Conservation (phyloP, 2,329 filamentous ascomycete genomes). For the Plenodomus biglobosus region DNA sequence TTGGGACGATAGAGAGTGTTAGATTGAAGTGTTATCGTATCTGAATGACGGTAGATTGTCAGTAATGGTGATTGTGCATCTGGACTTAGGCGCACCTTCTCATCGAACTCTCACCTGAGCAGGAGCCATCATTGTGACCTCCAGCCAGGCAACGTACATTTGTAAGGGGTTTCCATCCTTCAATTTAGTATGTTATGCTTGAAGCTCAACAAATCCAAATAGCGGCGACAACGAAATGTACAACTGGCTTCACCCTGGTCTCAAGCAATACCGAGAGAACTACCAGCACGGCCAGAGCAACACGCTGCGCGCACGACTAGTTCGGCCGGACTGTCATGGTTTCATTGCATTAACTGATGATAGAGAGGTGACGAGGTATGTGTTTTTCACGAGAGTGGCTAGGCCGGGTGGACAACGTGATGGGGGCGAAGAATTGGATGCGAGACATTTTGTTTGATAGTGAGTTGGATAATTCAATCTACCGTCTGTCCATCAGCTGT, state of each 20-base stretch:
- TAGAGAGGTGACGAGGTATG: slow-evolving; percentile 16
- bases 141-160: too few relatives aligned
- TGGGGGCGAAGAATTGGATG: background rate
- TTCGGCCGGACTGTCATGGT: slow-evolving; percentile 13
- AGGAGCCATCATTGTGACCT: too few relatives aligned
- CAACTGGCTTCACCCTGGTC: slow-evolving; percentile 17
- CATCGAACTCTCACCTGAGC: too few relatives aligned
- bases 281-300: slow-evolving; percentile 13
- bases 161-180: too few relatives aligned
- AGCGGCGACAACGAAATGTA: slow-evolving; percentile 23
- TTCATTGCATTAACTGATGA: slow-evolving; percentile 18
- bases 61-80: too few relatives aligned
- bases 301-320: slow-evolving; percentile 17
- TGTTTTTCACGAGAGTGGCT: slow-evolving; percentile 15
- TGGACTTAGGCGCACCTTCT: too few relatives aligned
- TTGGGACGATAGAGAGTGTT: too few relatives aligned
- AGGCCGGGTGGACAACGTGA: background rate
- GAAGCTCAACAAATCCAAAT: slow-evolving; percentile 8
- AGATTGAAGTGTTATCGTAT: too few relatives aligned
- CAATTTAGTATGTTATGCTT: too few relatives aligned
- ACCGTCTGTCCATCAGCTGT: too few relatives aligned
- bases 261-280: slow-evolving; percentile 20
- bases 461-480: background rate
- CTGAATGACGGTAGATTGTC: too few relatives aligned
- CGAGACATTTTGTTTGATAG: background rate